A percentile compares a stretch with the other conserved stretches of the same genome.
Evolutionary conservation across 495 filamentous ascomycete genomes (phyloP).

Genomic region (Evernia prunastri): DNA sequence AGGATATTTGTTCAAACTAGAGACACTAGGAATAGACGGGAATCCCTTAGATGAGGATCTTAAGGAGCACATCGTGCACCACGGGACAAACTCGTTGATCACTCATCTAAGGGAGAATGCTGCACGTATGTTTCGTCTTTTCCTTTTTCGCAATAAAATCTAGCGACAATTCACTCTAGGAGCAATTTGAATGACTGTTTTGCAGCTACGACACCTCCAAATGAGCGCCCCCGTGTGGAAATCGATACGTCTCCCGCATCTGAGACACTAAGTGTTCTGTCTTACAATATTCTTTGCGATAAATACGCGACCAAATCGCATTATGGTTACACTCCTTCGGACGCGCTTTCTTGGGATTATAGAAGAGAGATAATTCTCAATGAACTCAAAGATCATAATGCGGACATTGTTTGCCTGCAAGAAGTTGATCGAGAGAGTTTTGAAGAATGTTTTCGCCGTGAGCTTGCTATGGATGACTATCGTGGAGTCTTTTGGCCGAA

Average conservation of each 20-base stretch:
- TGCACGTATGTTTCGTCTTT: constrained; percentile 54
- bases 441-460: constrained; percentile 77
- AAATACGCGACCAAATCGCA: constrained; percentile 73
- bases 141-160: background rate
- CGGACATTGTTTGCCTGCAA: constrained; percentile 87
- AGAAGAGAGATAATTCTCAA: constrained; percentile 71
- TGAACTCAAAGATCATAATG: constrained; percentile 71
- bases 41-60: constrained; percentile 71
- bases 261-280: constrained; percentile 69
- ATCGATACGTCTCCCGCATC: constrained; percentile 52
- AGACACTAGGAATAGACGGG: constrained; percentile 85
- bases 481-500: constrained; percentile 89
- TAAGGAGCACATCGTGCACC: constrained; percentile 71
- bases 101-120: constrained; percentile 73
- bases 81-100: constrained; percentile 80
- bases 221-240: constrained; percentile 63
- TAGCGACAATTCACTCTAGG: background rate
- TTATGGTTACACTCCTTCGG: constrained; percentile 83
- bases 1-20: constrained; percentile 76
- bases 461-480: constrained; percentile 78
- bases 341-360: constrained; percentile 76
- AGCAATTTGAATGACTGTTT: background rate
- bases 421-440: constrained; percentile 88
- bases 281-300: constrained; percentile 93
- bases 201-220: constrained; percentile 64